Conservation (phyloP, 2,329 filamentous ascomycete species). For the Teratosphaeriaceae sp. region DNA sequence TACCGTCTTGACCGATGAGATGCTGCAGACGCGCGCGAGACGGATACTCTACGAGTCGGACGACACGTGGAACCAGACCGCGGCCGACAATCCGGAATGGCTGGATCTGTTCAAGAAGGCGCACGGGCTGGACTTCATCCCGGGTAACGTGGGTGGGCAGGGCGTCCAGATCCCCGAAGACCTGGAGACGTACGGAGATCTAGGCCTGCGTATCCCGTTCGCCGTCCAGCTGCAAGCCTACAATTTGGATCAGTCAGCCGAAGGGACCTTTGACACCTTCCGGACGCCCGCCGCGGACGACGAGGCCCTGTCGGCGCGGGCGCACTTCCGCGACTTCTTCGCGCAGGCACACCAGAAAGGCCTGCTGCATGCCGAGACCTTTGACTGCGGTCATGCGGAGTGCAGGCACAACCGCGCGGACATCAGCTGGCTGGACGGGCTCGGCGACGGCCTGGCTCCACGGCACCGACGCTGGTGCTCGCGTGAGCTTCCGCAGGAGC, state of each 20-base stretch:
- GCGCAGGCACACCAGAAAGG: conserved; percentile 16
- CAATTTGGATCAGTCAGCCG: conserved; percentile 16
- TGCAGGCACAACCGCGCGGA: conserved; percentile 22
- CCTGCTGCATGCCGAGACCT: conserved; percentile 15
- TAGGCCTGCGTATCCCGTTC: conserved; percentile 31
- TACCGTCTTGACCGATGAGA: conserved; percentile 41
- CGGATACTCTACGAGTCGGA: conserved; percentile 44
- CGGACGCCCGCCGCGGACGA: conserved; percentile 12
- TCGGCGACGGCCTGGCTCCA: conserved; percentile 3
- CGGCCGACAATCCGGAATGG: conserved; percentile 40
- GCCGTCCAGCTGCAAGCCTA: conserved; percentile 25
- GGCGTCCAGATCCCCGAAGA: conserved; percentile 28
- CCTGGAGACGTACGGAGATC: conserved; percentile 28
- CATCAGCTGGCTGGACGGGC: conserved; percentile 15
- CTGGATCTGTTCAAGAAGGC: conserved; percentile 44
- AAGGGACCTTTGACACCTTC: conserved; percentile 9
- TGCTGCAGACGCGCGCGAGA: conserved; percentile 43
- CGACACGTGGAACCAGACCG: conserved; percentile 42
- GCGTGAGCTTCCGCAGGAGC: conserved; percentile 9
- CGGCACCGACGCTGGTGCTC: conserved; percentile 20
- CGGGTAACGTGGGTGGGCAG: conserved; percentile 24
- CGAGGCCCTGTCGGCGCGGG: conserved; percentile 7
- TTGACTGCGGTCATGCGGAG: conserved; percentile 18
- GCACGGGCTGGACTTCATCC: conserved; percentile 36
- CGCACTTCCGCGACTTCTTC: conserved; percentile 15